A percentile compares a stretch with the other conserved stretches of the same genome.
phyloP scores from a whole-genome alignment of 805 yeast genomes.

The Cyberlindnera euphorbiae region DNA sequence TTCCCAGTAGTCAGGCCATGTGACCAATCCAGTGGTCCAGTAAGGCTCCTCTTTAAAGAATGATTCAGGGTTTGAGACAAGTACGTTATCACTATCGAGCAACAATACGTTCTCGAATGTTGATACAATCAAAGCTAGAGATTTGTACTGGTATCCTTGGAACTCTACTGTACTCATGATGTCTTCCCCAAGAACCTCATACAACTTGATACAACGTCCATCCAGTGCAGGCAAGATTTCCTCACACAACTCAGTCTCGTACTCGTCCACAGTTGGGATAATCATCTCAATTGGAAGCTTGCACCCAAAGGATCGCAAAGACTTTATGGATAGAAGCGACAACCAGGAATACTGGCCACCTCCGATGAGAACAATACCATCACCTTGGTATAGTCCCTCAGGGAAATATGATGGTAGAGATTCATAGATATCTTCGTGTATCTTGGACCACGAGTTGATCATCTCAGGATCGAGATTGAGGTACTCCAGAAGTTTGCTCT shows the following conservation, averaged over 20 bases:
- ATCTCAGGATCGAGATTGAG: slow-evolving; percentile 31
- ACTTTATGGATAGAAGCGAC: slow-evolving; percentile 43
- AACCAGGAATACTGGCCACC: slow-evolving; percentile 56
- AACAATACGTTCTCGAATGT: slow-evolving; percentile 70
- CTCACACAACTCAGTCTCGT: slow-evolving; percentile 62
- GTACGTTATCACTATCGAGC: slow-evolving; percentile 70
- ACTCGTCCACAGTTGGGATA: slow-evolving; percentile 60
- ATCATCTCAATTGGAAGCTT: slow-evolving; percentile 67
- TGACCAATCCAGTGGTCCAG: slow-evolving; percentile 44
- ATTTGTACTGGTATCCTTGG: slow-evolving; percentile 64
- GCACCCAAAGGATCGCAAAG: slow-evolving; percentile 46
- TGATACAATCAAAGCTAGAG: slow-evolving; percentile 68
- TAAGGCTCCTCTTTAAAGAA: slow-evolving; percentile 43
- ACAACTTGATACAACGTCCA: slow-evolving; percentile 60
- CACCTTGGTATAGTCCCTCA: slow-evolving; percentile 13
- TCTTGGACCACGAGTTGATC: slow-evolving; percentile 29
- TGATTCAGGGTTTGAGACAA: slow-evolving; percentile 43
- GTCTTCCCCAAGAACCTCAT: slow-evolving; percentile 55
- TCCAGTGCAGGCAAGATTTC: slow-evolving; percentile 51
- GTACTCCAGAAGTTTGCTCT: slow-evolving; percentile 22
- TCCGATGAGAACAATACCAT: slow-evolving; percentile 32
- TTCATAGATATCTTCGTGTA: slow-evolving; percentile 42
- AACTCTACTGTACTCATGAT: slow-evolving; percentile 46
- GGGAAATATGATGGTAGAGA: slow-evolving; percentile 39
- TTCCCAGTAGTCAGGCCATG: slow-evolving; percentile 79